Conservation (phyloP, 495 filamentous ascomycete species). For the Aspergillus wentii region DNA sequence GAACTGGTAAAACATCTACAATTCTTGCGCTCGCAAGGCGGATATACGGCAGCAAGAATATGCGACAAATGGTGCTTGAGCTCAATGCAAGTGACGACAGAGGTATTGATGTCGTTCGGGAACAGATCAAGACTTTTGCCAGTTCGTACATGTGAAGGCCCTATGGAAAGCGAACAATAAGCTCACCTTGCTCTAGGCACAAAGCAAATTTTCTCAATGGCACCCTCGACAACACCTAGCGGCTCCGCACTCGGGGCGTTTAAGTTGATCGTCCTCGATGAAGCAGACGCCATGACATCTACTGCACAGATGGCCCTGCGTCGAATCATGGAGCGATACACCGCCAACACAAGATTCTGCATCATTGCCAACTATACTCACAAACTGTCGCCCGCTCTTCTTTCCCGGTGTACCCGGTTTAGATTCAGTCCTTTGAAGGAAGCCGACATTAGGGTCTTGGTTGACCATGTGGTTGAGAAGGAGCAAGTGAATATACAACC, state of each 20-base stretch:
- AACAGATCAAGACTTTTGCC: conserved; percentile 99
- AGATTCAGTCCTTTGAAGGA: conserved; percentile 92
- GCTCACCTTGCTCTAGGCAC: conserved; percentile 58
- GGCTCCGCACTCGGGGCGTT: conserved; percentile 61
- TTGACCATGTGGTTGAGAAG: conserved; percentile 86
- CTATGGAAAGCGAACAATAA: conserved; percentile 10
- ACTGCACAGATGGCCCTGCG: conserved; percentile 96
- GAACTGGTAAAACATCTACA: conserved; percentile 95
- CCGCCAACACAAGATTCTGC: conserved; percentile 95
- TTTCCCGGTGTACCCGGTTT: conserved; percentile 93
- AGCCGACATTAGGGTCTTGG: conserved; percentile 70
- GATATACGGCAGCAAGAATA: conserved; percentile 88
- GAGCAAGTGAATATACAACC: conserved; percentile 78
- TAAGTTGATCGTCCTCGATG: conserved; percentile 97
- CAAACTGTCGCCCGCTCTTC: conserved; percentile 90
- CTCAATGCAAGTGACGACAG: conserved; percentile 95
- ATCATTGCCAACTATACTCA: conserved; percentile 99
- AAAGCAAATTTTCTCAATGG: conserved; percentile 61
- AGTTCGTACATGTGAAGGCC: conserved; percentile 40
- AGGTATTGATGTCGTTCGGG: conserved; percentile 96
- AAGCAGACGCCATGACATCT: conserved; percentile 97
- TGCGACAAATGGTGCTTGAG: conserved; percentile 97
- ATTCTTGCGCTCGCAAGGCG: conserved; percentile 84
- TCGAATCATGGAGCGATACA: conserved; percentile 99
- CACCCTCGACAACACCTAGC: conserved; percentile 38